Percentiles rank a stretch among this genome's conserved stretches.
phyloP scores from a whole-genome alignment of 805 yeast genomes.

The Candida lessepsii region DNA sequence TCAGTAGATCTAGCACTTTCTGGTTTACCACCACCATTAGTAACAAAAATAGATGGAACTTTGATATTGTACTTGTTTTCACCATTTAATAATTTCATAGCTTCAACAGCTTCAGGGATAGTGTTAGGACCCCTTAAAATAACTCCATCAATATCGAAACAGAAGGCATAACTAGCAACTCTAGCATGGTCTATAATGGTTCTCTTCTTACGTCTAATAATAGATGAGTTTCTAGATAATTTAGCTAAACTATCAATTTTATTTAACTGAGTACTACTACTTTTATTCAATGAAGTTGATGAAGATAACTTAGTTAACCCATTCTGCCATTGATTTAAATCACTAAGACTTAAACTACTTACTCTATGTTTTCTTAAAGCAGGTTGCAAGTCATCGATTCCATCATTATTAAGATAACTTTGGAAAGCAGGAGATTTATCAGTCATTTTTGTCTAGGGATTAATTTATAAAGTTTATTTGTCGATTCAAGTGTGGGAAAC shows the following conservation, averaged over 20 bases:
- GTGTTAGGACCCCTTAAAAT: slow-evolving; percentile 81
- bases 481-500: neutral
- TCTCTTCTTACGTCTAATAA: slow-evolving; percentile 48
- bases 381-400: slow-evolving; percentile 67
- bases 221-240: slow-evolving; percentile 45
- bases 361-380: slow-evolving; percentile 60
- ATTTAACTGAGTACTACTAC: slow-evolving; percentile 33
- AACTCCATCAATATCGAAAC: slow-evolving; percentile 92
- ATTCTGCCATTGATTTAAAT: slow-evolving; percentile 60
- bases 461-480: slow-evolving; percentile 1
- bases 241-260: slow-evolving; percentile 46
- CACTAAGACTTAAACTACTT: slow-evolving; percentile 65
- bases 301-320: slow-evolving; percentile 42
- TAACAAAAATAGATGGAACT: slow-evolving; percentile 81
- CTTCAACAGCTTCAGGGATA: slow-evolving; percentile 75
- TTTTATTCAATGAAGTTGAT: slow-evolving; percentile 34
- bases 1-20: slow-evolving; percentile 74
- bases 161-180: slow-evolving; percentile 82
- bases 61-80: slow-evolving; percentile 72
- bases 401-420: slow-evolving; percentile 70
- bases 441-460: slow-evolving; percentile 2
- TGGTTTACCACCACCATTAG: slow-evolving; percentile 91
- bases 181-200: slow-evolving; percentile 63
- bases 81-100: slow-evolving; percentile 71
- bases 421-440: slow-evolving; percentile 26